These are phyloP conservation scores for Laburnicola sp. DNA, from an alignment of 2,329 filamentous ascomycete genomes.

Conservation along the genomic window DNA sequence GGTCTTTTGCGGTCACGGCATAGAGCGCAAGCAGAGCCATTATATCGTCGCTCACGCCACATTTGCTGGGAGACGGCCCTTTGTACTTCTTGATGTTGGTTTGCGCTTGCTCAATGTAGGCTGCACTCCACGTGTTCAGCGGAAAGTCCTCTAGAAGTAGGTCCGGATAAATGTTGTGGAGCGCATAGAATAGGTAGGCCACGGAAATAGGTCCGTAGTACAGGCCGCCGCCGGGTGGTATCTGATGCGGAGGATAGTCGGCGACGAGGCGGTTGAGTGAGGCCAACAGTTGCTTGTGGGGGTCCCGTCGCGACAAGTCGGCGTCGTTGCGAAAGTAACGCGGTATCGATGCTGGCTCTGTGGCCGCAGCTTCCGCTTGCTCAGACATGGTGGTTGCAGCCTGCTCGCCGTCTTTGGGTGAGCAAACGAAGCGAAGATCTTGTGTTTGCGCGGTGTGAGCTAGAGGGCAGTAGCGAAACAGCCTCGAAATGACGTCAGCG, in stretches of 20 bases:
- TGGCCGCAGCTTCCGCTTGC: slow-evolving; percentile 24
- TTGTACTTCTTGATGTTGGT: slow-evolving; percentile 54
- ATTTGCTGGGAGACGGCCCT: slow-evolving; percentile 51
- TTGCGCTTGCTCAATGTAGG: slow-evolving; percentile 55
- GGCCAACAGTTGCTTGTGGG: slow-evolving; percentile 55
- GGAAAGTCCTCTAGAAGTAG: slow-evolving; percentile 51
- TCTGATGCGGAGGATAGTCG: slow-evolving; percentile 51
- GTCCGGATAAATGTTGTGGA: slow-evolving; percentile 55
- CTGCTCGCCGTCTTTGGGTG: neutral
- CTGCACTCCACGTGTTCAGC: slow-evolving; percentile 54
- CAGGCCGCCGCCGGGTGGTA: slow-evolving; percentile 53
- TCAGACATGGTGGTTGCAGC: slow-evolving; percentile 29
- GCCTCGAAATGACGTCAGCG: slow-evolving; percentile 28
- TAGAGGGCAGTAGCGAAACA: too few relatives aligned
- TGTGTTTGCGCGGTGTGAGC: too few relatives aligned
- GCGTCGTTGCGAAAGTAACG: slow-evolving; percentile 50
- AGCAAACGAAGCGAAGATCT: neutral
- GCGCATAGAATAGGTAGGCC: slow-evolving; percentile 55
- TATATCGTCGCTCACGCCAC: slow-evolving; percentile 56
- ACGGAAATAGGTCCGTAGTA: slow-evolving; percentile 56
- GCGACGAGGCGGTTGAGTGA: slow-evolving; percentile 54
- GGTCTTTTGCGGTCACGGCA: slow-evolving; percentile 54
- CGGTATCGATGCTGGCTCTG: slow-evolving; percentile 36
- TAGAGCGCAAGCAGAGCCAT: slow-evolving; percentile 55
- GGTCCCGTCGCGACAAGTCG: slow-evolving; percentile 45